A percentile compares a stretch with the other conserved stretches of the same genome.
Conservation (phyloP, 352 stramenopile species). For the Poterioochromonas sp. region DNA sequence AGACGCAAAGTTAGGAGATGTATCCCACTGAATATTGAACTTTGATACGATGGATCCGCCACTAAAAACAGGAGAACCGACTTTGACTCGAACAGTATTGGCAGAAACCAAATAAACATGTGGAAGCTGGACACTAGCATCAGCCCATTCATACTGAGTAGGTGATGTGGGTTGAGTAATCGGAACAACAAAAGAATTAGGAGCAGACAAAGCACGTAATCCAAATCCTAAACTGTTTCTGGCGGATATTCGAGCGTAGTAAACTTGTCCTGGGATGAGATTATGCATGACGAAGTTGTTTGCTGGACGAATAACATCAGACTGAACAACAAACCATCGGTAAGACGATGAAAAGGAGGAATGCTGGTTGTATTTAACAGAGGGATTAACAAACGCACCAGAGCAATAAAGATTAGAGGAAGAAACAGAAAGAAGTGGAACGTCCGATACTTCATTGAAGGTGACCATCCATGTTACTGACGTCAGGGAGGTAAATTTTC, state of each 20-base stretch:
- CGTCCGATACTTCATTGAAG: constrained; percentile 32
- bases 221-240: constrained; percentile 79
- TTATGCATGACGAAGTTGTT: constrained; percentile 56
- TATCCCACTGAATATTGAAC: constrained; percentile 71
- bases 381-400: neutral
- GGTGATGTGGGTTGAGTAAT: constrained; percentile 72
- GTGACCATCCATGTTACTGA: constrained; percentile 30
- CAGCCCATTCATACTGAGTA: constrained; percentile 49
- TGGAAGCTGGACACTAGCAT: neutral
- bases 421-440: constrained; percentile 21
- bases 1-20: constrained; percentile 53
- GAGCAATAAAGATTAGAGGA: constrained; percentile 10
- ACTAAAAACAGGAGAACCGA: constrained; percentile 28
- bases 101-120: neutral
- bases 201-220: constrained; percentile 58
- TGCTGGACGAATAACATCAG: constrained; percentile 42
- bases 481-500: neutral
- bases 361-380: constrained; percentile 21
- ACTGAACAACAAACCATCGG: constrained; percentile 44
- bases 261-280: constrained; percentile 60
- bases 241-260: constrained; percentile 74
- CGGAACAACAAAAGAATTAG: constrained; percentile 56
- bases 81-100: constrained; percentile 17
- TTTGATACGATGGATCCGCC: constrained; percentile 40
- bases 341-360: constrained; percentile 46